These are phyloP conservation scores for Gillenia trifoliata DNA, from an alignment of 306 rosid genomes.

Conservation along the genomic window DNA sequence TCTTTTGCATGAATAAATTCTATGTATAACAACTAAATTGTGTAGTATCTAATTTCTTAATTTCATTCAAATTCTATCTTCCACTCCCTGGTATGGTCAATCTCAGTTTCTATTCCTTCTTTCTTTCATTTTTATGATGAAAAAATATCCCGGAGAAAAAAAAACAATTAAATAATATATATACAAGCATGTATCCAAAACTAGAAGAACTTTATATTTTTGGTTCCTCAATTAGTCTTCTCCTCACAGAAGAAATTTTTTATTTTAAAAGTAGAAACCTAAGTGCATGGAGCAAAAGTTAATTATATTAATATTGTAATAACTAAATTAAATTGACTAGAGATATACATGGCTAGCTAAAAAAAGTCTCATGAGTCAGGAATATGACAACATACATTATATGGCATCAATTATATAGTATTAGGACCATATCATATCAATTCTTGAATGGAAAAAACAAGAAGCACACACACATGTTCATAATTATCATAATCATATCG, in stretches of 20 bases:
- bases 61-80: not conserved
- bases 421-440: not conserved
- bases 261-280: not conserved
- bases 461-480: not conserved
- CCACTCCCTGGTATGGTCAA: not conserved
- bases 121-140: not conserved
- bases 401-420: slow-evolving; percentile 5
- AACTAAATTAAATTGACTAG: not conserved
- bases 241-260: not conserved
- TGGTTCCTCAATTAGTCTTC: not conserved
- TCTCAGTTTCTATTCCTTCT: not conserved
- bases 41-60: not conserved
- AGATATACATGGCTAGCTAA: not conserved
- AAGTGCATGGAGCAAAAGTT: not conserved
- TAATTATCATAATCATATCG: not conserved
- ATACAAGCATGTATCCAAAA: not conserved
- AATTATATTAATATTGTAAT: not conserved
- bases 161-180: not conserved
- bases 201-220: not conserved
- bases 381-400: not conserved
- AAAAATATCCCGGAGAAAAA: not conserved
- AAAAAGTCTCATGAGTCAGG: not conserved
- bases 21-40: not conserved
- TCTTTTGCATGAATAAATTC: not conserved
- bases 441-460: not conserved